Conservation (phyloP, 139 green algal species). For the Deuterostichococcus epilithicus region DNA sequence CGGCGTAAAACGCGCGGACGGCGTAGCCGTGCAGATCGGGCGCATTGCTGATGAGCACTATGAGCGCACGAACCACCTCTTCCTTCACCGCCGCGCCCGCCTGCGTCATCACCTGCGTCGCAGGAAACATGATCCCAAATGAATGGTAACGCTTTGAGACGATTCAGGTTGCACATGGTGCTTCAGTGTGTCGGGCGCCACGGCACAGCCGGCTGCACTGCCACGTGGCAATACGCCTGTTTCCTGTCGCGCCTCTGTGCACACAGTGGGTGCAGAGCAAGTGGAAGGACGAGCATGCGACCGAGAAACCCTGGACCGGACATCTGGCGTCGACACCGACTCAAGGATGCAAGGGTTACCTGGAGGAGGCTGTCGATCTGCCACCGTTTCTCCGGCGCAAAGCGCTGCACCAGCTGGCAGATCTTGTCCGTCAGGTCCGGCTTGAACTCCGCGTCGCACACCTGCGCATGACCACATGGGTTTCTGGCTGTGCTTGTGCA, state of each 20-base stretch:
- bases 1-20: slow-evolving; percentile 42
- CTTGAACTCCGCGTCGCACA: slow-evolving; percentile 93
- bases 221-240: too few relatives aligned
- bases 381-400: slow-evolving; percentile 85
- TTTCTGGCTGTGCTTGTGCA: too few relatives aligned
- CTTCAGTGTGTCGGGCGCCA: not conserved
- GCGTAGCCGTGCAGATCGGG: slow-evolving; percentile 82
- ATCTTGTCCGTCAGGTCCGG: slow-evolving; percentile 91
- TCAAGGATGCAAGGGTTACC: slow-evolving; percentile 18
- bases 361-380: slow-evolving; percentile 86
- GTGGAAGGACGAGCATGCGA: too few relatives aligned
- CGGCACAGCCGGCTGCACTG: too few relatives aligned
- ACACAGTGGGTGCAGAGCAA: too few relatives aligned
- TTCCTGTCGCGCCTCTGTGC: too few relatives aligned
- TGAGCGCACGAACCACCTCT: slow-evolving; percentile 69
- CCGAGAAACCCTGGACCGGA: too few relatives aligned
- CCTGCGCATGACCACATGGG: too few relatives aligned
- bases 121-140: not conserved
- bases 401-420: slow-evolving; percentile 81
- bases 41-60: slow-evolving; percentile 86
- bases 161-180: not conserved
- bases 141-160: too few relatives aligned
- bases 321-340: too few relatives aligned
- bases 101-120: slow-evolving; percentile 59
- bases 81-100: slow-evolving; percentile 81